A percentile compares a stretch with the other conserved stretches of the same genome.
These are phyloP conservation scores for Aristolochia fimbriata DNA, from an alignment of 164 flowering plant genomes.

Conservation along the genomic window DNA sequence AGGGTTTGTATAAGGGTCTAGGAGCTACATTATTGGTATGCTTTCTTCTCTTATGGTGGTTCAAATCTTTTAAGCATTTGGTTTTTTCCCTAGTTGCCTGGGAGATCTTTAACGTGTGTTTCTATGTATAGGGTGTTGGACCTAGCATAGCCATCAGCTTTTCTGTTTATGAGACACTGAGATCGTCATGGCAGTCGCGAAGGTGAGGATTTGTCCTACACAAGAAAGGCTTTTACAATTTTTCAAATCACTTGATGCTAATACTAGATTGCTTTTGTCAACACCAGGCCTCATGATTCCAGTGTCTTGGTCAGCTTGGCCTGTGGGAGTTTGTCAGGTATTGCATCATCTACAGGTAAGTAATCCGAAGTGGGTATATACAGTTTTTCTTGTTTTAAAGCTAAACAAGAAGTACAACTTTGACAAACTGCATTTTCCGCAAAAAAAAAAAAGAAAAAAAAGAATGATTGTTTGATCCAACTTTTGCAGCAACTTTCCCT, in stretches of 20 bases:
- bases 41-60: neutral
- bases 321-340: constrained; percentile 84
- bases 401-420: neutral
- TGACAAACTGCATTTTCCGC: neutral
- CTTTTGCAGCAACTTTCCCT: constrained; percentile 62
- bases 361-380: neutral
- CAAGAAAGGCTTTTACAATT: too few relatives aligned
- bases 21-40: constrained; percentile 81
- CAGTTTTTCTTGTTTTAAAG: too few relatives aligned
- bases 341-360: constrained; percentile 80
- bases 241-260: neutral
- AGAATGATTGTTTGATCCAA: neutral
- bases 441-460: too few relatives aligned
- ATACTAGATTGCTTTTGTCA: constrained; percentile 2
- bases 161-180: constrained; percentile 65
- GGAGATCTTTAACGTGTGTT: neutral
- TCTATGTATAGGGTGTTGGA: constrained; percentile 65
- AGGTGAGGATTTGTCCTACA: constrained; percentile 26
- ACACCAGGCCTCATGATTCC: constrained; percentile 66
- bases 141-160: constrained; percentile 82
- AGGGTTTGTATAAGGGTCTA: constrained; percentile 78
- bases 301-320: constrained; percentile 55
- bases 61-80: neutral
- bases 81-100: neutral
- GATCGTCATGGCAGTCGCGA: constrained; percentile 47